Percentiles rank a stretch among this genome's conserved stretches.
These are phyloP conservation scores for Nicotiana noctiflora DNA, from an alignment of 257 asterid species.

Conservation along the genomic window DNA sequence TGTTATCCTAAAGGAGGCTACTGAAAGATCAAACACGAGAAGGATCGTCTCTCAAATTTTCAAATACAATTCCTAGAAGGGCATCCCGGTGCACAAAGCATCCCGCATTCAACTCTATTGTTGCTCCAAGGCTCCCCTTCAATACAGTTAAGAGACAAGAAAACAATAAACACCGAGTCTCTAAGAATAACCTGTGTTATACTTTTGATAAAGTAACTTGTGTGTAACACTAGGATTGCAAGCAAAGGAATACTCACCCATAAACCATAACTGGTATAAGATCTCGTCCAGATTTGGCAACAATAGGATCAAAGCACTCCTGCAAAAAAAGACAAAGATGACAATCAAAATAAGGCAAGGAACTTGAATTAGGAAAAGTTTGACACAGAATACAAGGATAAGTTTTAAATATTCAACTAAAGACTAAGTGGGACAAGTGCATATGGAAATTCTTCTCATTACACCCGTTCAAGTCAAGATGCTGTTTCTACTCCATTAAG, in stretches of 20 bases:
- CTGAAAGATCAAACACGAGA: background rate
- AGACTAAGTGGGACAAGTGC: background rate
- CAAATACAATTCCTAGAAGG: background rate
- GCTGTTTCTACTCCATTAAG: background rate
- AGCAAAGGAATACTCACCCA: constrained; percentile 53
- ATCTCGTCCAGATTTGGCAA: constrained; percentile 94
- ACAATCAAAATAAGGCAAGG: background rate
- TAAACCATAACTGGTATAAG: constrained; percentile 98
- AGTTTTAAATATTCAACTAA: background rate
- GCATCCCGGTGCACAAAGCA: too few relatives aligned
- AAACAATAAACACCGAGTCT: background rate
- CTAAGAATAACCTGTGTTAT: background rate
- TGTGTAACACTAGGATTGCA: background rate
- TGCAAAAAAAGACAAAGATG: constrained; percentile 25
- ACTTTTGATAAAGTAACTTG: background rate
- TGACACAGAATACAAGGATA: background rate
- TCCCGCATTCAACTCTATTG: too few relatives aligned
- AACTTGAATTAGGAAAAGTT: background rate
- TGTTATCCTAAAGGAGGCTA: background rate
- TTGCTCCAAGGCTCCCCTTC: too few relatives aligned
- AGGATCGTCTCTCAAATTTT: background rate
- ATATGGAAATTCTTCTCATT: background rate
- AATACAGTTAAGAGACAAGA: background rate
- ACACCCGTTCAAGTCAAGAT: background rate
- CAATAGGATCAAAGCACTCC: constrained; percentile 99